A percentile compares a stretch with the other conserved stretches of the same genome.
Evolutionary conservation across 2,329 filamentous ascomycete species (phyloP).

Genomic region (Penicillium sp.): DNA sequence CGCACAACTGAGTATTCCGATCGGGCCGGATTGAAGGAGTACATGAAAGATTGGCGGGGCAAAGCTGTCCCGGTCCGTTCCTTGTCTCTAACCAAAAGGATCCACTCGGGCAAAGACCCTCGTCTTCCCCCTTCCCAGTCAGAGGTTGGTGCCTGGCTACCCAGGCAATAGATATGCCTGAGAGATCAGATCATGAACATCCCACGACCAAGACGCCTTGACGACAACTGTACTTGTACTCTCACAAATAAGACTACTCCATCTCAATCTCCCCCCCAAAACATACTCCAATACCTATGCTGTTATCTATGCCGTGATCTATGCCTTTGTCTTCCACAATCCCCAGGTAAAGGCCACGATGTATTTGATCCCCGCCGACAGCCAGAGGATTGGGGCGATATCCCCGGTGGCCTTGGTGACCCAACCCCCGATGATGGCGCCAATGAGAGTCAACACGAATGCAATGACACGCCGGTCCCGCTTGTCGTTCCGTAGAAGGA

Average conservation of each 20-base stretch:
- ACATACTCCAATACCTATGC: neutral
- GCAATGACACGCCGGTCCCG: conserved; percentile 35
- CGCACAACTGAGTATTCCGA: too few species aligned
- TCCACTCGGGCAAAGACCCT: neutral
- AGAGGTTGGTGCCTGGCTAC: neutral
- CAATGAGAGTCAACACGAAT: conserved; percentile 31
- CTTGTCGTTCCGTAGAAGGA: conserved; percentile 33
- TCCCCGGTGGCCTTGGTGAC: conserved; percentile 32
- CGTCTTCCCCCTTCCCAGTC: neutral
- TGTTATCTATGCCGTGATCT: neutral
- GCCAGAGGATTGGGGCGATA: conserved; percentile 31
- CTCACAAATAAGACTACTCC: neutral
- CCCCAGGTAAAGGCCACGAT: conserved; percentile 26
- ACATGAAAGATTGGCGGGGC: too few species aligned
- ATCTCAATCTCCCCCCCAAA: neutral
- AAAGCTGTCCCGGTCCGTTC: too few species aligned
- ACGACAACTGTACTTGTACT: neutral
- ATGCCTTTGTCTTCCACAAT: conserved; percentile 25
- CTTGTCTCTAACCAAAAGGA: too few species aligned
- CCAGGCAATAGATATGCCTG: neutral
- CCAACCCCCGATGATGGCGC: conserved; percentile 36
- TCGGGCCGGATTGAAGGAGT: too few species aligned
- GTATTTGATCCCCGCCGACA: conserved; percentile 32
- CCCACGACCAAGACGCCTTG: neutral
- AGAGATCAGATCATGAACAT: neutral